Evolutionary conservation across 176 grass and related monocot species (phyloP), one percentile per base, ranked within the genome.

Genomic region (Pontederia paniculata): DNA sequence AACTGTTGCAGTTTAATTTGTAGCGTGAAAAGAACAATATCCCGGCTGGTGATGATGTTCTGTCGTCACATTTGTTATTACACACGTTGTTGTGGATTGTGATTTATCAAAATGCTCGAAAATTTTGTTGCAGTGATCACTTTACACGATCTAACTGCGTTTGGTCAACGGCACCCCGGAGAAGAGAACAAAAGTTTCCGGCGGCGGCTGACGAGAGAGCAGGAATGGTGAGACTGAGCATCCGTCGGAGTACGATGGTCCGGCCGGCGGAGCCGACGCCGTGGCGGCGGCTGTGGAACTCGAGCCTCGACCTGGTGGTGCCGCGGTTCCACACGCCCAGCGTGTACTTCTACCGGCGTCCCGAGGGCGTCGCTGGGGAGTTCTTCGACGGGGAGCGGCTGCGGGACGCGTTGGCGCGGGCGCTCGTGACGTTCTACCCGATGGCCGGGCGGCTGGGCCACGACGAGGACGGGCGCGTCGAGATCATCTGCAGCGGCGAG

Each of bases 311-410:
- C 43, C 70, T 94, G 51, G 88, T 88, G 10, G 88, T 88, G 23
- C 88, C 83, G 44, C 79, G 83, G 46, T 88, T 88, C 80, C 80
- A 88, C 80, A 94, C 88, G 14, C 88, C 88, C 44, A 94, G 83
- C 57, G 80, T 88, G 17, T 94, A 94, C 71, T 88, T 94, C 83
- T 94, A 88, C 75, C 80, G 80, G 50, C 64, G 57, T 5, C n/a
- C 55, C 37, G 58, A 49, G 2, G 31, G 12, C 7, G 41, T 1
- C 0, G 1, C 2, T 16, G 57, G 47, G 21, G 52, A 48, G 23
- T 94, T 88, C 84, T 94, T 94, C 18, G 73, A 84, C 62, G 74
- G 54, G n/a, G 80, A 68, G 7, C 58, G 60, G 59, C 70, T 94
- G 68, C 71, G 53, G 57, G 67, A 63, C 25, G 80, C 84, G n/a